These are phyloP conservation scores for Blastobotrys apis DNA, from an alignment of 1,139 yeast genomes.

Conservation along the genomic window DNA sequence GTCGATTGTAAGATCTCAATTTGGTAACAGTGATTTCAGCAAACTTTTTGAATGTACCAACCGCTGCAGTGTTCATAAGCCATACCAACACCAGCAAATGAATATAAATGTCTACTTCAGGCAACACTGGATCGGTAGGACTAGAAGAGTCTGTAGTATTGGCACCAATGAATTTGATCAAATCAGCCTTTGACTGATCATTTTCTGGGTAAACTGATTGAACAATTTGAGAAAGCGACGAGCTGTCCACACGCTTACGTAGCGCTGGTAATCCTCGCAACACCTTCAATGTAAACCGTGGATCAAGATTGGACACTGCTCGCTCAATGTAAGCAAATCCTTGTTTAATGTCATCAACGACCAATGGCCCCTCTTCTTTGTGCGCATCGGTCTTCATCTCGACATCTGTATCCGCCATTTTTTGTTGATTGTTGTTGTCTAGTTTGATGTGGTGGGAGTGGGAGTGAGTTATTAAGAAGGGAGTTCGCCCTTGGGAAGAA, in stretches of 20 bases:
- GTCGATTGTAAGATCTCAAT: conserved; percentile 63
- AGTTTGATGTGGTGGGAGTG: background rate
- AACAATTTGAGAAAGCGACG: conserved; percentile 52
- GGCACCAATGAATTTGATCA: conserved; percentile 41
- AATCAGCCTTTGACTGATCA: conserved; percentile 42
- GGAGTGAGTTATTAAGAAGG: background rate
- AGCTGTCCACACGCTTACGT: conserved; percentile 57
- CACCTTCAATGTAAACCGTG: conserved; percentile 80
- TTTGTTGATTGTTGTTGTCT: background rate
- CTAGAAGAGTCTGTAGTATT: conserved; percentile 32
- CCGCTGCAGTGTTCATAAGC: conserved; percentile 59
- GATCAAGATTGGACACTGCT: conserved; percentile 75
- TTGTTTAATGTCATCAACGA: conserved; percentile 45
- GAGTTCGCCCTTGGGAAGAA: background rate
- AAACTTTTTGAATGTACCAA: conserved; percentile 32
- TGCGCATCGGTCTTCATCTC: conserved; percentile 12
- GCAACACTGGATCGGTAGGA: conserved; percentile 39
- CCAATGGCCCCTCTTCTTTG: conserved; percentile 17
- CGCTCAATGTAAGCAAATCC: conserved; percentile 56
- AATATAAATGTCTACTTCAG: conserved; percentile 77
- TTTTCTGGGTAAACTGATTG: conserved; percentile 49
- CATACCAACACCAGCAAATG: conserved; percentile 75
- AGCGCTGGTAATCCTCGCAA: conserved; percentile 76
- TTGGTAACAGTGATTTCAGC: conserved; percentile 49
- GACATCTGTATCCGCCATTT: conserved; percentile 11